These are phyloP conservation scores for Saitozyma podzolica DNA, from an alignment of 768 basidiomycete species.

Conservation along the genomic window DNA sequence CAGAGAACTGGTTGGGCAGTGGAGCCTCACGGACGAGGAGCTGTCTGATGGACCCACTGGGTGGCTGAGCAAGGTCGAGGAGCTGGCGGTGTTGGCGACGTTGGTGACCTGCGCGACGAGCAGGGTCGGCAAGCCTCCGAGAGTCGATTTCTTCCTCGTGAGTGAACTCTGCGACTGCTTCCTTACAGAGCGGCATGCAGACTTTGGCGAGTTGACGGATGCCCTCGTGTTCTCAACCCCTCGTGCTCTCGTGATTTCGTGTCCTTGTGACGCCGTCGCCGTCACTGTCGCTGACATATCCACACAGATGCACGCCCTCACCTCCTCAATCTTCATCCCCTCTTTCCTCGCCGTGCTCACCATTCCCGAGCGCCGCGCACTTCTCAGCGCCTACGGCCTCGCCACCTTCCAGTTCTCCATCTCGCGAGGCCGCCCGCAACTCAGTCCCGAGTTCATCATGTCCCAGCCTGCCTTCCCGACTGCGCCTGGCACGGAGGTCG, in stretches of 20 bases:
- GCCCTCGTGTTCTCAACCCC: too few species aligned
- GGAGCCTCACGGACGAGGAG: too few species aligned
- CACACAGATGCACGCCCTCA: conserved; percentile 40
- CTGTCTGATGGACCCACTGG: neutral
- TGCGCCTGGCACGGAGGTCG: conserved; percentile 4
- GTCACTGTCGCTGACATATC: neutral
- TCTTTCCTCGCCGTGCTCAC: conserved; percentile 26
- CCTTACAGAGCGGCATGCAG: too few species aligned
- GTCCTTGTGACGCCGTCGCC: too few species aligned
- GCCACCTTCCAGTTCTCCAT: conserved; percentile 25
- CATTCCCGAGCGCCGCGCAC: conserved; percentile 21
- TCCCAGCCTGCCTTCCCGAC: conserved; percentile 22
- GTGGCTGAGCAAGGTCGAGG: conserved; percentile 28
- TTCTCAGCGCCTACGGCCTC: conserved; percentile 30
- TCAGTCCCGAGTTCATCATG: conserved; percentile 28
- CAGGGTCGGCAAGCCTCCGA: conserved; percentile 19
- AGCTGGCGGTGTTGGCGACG: conserved; percentile 32
- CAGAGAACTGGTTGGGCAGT: too few species aligned
- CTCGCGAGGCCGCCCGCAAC: conserved; percentile 26
- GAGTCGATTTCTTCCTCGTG: conserved; percentile 45
- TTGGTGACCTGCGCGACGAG: conserved; percentile 31
- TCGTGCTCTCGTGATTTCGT: too few species aligned
- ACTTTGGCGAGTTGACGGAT: too few species aligned
- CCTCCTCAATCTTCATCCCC: conserved; percentile 40
- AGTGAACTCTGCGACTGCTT: conserved; percentile 6